Evolutionary conservation across 164 flowering plant genomes (phyloP), one percentile per base, ranked within the genome.

Genomic region (Platanus orientalis): DNA sequence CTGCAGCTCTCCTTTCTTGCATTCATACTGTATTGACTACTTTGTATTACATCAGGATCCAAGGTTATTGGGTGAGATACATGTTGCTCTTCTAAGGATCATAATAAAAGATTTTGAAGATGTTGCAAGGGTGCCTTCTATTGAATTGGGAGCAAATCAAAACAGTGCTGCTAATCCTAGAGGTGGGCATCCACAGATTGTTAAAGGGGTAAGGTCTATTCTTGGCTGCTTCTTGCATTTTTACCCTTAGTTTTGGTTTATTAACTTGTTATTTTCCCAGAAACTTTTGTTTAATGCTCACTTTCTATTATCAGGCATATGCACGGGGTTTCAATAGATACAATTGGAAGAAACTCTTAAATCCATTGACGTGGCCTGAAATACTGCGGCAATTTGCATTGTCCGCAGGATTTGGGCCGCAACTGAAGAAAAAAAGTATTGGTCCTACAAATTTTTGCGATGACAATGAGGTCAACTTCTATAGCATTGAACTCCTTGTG

Each of bases 281-380:
- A 53, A 32, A 3, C 24, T 14, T 44, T 25, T 40, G 20, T 28
- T 54, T 29, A 40, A 21, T 48, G 19, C 24, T 26, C 29, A 56
- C 21, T 11, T 61, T 67, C 21, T 78, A 34, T 16, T 68, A 16
- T 62, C 78, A 92, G 98, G 98, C 98, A 58, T 89, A 86, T 83
- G 80, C 89, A 34, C 90, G 98, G 96, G 98, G 98, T 20, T 92
- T 92, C 76, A 86, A 89, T 65, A 89, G 89, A 48, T 75, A 81
- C 36, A 82, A 78, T 74, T 92, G 98, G 98, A 86, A 87, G 68
- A 69, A 73, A 24, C 82, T 84, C 76, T 75, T 92, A 60, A 92
- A 80, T 72, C 83, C 88, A n/a, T 70, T 88, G 70, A 89, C 98
- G 19, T 92, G 98, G 98, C 98, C 98, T 57, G 98, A 92, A 74